Conservation (phyloP, 768 basidiomycete species). For the Lentinula raphanica region DNA sequence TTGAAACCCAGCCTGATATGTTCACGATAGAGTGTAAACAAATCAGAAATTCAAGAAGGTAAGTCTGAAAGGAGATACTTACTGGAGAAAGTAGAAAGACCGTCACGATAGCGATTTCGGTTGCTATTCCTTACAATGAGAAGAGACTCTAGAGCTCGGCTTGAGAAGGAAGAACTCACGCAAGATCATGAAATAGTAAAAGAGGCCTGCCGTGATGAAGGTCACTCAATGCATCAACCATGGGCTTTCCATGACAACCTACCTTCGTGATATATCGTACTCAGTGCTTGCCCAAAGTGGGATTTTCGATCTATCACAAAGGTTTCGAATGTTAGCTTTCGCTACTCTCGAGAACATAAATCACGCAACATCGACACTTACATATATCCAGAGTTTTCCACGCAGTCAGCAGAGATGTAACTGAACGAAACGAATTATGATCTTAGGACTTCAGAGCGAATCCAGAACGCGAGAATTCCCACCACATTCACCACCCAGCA, state of each 20-base stretch:
- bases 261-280: not conserved
- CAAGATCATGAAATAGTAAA: not conserved
- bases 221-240: not conserved
- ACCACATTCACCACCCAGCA: not conserved
- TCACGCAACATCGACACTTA: not conserved
- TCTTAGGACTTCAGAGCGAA: no score
- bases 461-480: not conserved
- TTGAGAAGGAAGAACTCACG: not conserved
- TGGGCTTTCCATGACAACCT: not conserved
- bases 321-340: no score
- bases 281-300: not conserved
- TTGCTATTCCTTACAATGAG: not conserved
- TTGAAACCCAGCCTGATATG: not conserved
- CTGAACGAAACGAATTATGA: not conserved
- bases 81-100: not conserved
- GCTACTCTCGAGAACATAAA: not conserved
- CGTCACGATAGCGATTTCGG: not conserved
- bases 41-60: not conserved
- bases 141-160: not conserved
- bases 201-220: not conserved
- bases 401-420: not conserved
- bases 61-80: not conserved
- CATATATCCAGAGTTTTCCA: constrained; percentile 2
- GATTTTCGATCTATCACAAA: not conserved
- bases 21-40: not conserved